Base-by-base conservation (phyloP, 768 basidiomycete species). In the Lanmaoa rubissima region DNA sequence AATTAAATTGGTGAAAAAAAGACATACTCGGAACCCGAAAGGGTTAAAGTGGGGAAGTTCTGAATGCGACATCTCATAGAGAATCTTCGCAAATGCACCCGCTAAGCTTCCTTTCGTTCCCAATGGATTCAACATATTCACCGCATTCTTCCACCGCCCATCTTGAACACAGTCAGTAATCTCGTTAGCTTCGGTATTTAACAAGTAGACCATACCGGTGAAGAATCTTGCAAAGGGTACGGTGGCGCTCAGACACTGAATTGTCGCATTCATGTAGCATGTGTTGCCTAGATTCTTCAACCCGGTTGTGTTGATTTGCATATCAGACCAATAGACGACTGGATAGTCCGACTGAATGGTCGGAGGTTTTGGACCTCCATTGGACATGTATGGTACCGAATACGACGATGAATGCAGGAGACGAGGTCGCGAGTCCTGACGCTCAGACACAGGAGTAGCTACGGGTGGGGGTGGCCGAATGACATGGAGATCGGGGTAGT, bases 221-320 rank as follows among this genome's bases (percentile, higher is more conserved):
- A 99, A 98, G 76, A 95, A 98, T 52, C 86, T 81, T 32, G 94
- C 84, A 71, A 99, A 96, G 0, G 96, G 96, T 8, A 90, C 84
- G 0, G 96, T 97, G 0, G 95, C 95, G 68, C 88, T 94, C 68
- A 99, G 76, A 71, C 97, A 99, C 73, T 99, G 97, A 16, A 99
- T 84, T 7, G 94, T 94, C 32, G 97, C 92, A 70, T 98, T 98
- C 94, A 98, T 98, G 69, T 98, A 99, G 71, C 97, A 99, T 9
- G 97, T 99, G 70, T 98, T 98, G 17, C 90, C 88, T 58, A 98
- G 68, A 69, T 99, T 99, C 82, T 95, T 95, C 68, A 99, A 71
- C 4, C 96, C 96, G 0, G 87, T 85, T 19, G 85, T 85, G 24
- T 87, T 88, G 52, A 94, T 85, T 58, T 87, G 82, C 40, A 84